Evolutionary conservation across 2,329 filamentous ascomycete genomes (phyloP), one percentile per base, ranked within the genome.

Genomic region (Rhynchosporium secalis): DNA sequence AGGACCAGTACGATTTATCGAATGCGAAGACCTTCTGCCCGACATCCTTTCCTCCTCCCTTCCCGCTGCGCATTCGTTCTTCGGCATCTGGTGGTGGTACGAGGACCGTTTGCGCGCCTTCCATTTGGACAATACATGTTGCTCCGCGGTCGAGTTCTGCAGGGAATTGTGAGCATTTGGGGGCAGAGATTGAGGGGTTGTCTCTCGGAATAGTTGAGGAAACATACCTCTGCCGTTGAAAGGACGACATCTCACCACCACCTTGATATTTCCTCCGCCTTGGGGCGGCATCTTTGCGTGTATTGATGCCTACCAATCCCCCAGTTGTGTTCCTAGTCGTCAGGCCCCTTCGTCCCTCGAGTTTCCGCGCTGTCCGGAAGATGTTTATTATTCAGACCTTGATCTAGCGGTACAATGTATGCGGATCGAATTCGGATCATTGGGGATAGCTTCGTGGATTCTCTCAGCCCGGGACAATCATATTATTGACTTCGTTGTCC

Each of bases 71-170:
- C 70, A 74, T 66, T 75, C 80, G 76, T 67, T 78, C 77, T 75
- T 84, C 79, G 67, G 81, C 77, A 71, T 86, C 84, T 40, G 86
- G 80, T 12, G 94, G 92, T 61, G 90, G 86, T 33, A 83, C 86
- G 67, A 99, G 85, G 74, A 96, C 80, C 61, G 95, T 99, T 80
- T 99, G 95, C 77, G 86, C 87, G 70, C 85, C 91, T 81, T 95
- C 91, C 95, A 99, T 99, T 72, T 94, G 90, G 67, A 99, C 91
- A 72, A 99, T 96, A 81, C 93, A 96, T 93, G 91, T 92, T 83
- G 95, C 89, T 72, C 88, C 86, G 75, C 96, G 86, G 69, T 96
- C 94, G 74, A 89, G 88, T 84, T 97, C 92, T 96, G 29, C 10
- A 46, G 2, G 5, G 15, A 1, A 28, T 7, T 36, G 36, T 58